phyloP scores from a whole-genome alignment of 2,329 filamentous ascomycete species.

The Aspergillus ruber region DNA sequence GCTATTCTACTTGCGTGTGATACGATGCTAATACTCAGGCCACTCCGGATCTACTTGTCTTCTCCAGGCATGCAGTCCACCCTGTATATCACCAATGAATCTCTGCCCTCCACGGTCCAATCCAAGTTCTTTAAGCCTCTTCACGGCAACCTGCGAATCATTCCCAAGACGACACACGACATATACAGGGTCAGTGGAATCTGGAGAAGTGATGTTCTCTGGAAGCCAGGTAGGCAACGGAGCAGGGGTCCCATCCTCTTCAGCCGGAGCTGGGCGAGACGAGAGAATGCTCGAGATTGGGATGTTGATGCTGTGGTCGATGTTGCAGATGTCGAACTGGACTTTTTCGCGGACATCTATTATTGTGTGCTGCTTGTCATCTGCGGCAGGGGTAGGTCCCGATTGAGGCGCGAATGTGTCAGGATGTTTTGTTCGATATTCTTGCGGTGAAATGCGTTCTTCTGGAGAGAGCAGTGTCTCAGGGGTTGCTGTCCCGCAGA shows the following conservation, averaged over 20 bases:
- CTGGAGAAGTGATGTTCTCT: constrained; percentile 13
- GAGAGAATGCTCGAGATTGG: constrained; percentile 39
- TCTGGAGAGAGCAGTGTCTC: constrained; percentile 53
- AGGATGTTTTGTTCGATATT: constrained; percentile 42
- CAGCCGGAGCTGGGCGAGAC: constrained; percentile 7
- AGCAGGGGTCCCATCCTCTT: not conserved
- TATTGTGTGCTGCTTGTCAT: constrained; percentile 48
- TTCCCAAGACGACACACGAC: constrained; percentile 46
- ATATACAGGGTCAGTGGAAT: constrained; percentile 30
- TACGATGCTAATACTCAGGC: constrained; percentile 30
- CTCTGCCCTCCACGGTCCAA: constrained; percentile 27
- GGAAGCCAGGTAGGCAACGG: constrained; percentile 23
- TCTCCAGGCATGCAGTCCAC: constrained; percentile 39
- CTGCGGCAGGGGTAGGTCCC: constrained; percentile 2
- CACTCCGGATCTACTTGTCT: constrained; percentile 36
- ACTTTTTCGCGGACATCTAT: constrained; percentile 80
- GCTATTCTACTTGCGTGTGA: not conserved
- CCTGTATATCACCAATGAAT: constrained; percentile 36
- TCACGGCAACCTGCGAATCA: constrained; percentile 42
- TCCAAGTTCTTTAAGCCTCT: constrained; percentile 35
- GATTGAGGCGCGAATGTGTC: not conserved
- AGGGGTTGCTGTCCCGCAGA: constrained; percentile 63
- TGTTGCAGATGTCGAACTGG: constrained; percentile 72
- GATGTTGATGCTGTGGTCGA: constrained; percentile 65
- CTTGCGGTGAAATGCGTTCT: constrained; percentile 61